Evolutionary conservation across 1,284 basidiomycete genomes (phyloP).

Genomic region (Neolentinus lepideus): DNA sequence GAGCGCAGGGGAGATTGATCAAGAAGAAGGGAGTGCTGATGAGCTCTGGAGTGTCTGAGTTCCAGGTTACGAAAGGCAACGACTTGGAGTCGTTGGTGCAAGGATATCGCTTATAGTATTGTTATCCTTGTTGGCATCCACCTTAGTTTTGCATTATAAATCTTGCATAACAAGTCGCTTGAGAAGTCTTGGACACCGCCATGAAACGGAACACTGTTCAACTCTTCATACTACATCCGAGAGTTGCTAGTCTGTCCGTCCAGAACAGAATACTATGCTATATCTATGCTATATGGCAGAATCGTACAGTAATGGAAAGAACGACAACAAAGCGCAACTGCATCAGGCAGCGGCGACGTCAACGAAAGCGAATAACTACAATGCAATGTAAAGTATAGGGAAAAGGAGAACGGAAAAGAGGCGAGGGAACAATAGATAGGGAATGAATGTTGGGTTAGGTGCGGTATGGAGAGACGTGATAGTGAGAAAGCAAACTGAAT

Average conservation of each 20-base stretch:
- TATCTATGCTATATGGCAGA: not conserved
- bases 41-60: slow-evolving; percentile 70
- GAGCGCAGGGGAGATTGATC: slow-evolving; percentile 75
- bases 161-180: too few relatives aligned
- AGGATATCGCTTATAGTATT: not conserved
- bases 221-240: not conserved
- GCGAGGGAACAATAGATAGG: not conserved
- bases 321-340: not conserved
- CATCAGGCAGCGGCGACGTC: not conserved
- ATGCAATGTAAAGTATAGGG: not conserved
- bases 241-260: not conserved
- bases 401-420: not conserved
- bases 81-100: slow-evolving; percentile 61
- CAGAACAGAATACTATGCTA: slow-evolving; percentile 1
- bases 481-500: not conserved
- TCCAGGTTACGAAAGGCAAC: slow-evolving; percentile 70
- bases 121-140: too few relatives aligned
- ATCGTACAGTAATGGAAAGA: not conserved
- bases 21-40: slow-evolving; percentile 80
- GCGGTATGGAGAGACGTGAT: not conserved
- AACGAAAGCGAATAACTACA: not conserved
- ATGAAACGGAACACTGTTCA: not conserved
- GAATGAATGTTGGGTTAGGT: not conserved
- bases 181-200: not conserved
- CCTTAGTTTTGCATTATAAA: too few relatives aligned